phyloP scores from a whole-genome alignment of 2,329 filamentous ascomycete species.

The Trichoderma simmonsii region DNA sequence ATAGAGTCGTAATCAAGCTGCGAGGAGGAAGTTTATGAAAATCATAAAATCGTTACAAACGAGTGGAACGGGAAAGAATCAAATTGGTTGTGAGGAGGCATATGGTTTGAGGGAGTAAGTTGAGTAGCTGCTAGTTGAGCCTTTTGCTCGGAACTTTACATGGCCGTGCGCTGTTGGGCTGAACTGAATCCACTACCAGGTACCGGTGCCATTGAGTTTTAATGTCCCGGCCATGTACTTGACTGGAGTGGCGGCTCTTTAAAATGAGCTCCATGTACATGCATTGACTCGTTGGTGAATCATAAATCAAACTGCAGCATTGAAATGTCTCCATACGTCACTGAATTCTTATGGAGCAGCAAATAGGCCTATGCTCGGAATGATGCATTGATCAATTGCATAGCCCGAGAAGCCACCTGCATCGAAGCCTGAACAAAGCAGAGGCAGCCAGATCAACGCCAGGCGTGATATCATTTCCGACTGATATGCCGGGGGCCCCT shows the following conservation, averaged over 20 bases:
- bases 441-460: background rate
- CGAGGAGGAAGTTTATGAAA: background rate
- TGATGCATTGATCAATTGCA: background rate
- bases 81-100: background rate
- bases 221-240: background rate
- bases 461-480: conserved; percentile 8
- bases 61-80: background rate
- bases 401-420: background rate
- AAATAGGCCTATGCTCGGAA: background rate
- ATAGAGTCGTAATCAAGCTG: background rate
- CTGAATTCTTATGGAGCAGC: background rate
- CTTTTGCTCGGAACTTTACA: background rate
- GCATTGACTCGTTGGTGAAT: background rate
- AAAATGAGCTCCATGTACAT: background rate
- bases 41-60: background rate
- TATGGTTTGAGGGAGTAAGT: background rate
- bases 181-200: background rate
- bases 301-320: background rate
- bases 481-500: conserved; percentile 5
- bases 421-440: background rate
- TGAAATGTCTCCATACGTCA: background rate
- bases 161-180: background rate
- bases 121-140: background rate
- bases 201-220: background rate
- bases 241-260: background rate